Percentiles rank a stretch among this genome's conserved stretches.
Conservation (phyloP, 768 basidiomycete genomes). For the Termitomyces sp. region DNA sequence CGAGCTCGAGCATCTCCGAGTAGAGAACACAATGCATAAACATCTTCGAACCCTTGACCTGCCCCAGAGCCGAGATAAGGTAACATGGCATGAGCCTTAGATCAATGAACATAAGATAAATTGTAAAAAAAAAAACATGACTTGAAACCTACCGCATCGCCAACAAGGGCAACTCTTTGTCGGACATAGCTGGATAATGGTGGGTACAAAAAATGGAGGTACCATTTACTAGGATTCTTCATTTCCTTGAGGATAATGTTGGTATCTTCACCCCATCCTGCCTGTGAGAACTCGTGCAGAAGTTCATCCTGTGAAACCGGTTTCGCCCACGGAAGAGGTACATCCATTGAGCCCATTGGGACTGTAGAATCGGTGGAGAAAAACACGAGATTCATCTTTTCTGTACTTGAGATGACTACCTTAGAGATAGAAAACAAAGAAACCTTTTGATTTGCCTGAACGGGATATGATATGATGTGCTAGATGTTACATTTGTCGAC, state of each 20-base stretch:
- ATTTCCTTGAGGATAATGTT: slow-evolving; percentile 38
- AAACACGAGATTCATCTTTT: slow-evolving; percentile 45
- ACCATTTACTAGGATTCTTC: slow-evolving; percentile 47
- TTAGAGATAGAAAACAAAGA: not conserved
- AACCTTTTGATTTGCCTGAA: slow-evolving; percentile 41
- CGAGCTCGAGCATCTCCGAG: slow-evolving; percentile 40
- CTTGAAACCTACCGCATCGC: slow-evolving; percentile 42
- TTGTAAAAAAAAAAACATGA: not conserved
- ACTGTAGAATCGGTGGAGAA: slow-evolving; percentile 31
- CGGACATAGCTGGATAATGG: slow-evolving; percentile 43
- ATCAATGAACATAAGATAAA: not conserved
- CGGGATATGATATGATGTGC: slow-evolving; percentile 54
- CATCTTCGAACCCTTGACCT: slow-evolving; percentile 60
- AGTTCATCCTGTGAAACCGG: slow-evolving; percentile 38
- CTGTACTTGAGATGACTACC: not conserved
- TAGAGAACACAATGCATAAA: slow-evolving; percentile 41
- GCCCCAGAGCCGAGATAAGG: slow-evolving; percentile 59
- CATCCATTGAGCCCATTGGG: slow-evolving; percentile 22
- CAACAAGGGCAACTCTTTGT: slow-evolving; percentile 44
- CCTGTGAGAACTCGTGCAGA: slow-evolving; percentile 27
- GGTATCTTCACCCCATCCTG: slow-evolving; percentile 47
- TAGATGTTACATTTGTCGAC: slow-evolving; percentile 16
- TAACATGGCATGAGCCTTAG: slow-evolving; percentile 56
- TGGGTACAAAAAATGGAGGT: slow-evolving; percentile 44
- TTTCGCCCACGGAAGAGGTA: slow-evolving; percentile 40